Evolutionary conservation across 2,329 filamentous ascomycete genomes (phyloP).

Genomic region (Fusarium sacchari): DNA sequence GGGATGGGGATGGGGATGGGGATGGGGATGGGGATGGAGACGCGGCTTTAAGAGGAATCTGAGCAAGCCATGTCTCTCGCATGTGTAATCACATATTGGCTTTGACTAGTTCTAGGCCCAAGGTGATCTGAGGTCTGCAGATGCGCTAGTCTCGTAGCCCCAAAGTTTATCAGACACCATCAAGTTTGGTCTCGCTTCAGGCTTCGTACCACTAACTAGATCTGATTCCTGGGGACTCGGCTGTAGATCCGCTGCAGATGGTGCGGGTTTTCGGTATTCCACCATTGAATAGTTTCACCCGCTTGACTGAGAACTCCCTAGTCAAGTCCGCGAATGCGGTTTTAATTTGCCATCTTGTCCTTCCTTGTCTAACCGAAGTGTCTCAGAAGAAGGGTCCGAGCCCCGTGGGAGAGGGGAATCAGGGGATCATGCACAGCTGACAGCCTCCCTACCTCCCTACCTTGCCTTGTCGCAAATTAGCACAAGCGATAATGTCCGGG

Average conservation of each 20-base stretch:
- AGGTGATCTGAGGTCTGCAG: not conserved
- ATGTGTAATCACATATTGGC: not conserved
- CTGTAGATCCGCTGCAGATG: not conserved
- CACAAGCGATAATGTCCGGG: not conserved
- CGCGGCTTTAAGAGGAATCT: not conserved
- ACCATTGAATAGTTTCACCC: not conserved
- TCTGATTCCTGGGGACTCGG: not conserved
- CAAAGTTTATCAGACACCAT: not conserved
- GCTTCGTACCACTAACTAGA: not conserved
- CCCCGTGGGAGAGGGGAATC: constrained; percentile 17
- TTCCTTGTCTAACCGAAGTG: not conserved
- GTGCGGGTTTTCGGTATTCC: not conserved
- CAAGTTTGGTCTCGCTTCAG: not conserved
- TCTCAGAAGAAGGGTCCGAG: not conserved
- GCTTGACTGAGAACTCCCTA: not conserved
- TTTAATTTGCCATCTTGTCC: not conserved
- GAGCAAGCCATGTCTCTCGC: constrained; percentile 6
- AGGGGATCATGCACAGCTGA: not conserved
- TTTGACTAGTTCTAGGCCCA: constrained; percentile 11
- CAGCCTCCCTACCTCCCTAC: too few species aligned
- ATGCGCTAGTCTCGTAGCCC: constrained; percentile 13
- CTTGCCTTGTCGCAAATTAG: not conserved
- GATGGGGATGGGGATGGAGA: not conserved
- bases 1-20: not conserved
- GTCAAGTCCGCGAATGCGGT: not conserved